Conservation (phyloP, 164 flowering plant genomes). For the Dillenia suffruticosa region DNA sequence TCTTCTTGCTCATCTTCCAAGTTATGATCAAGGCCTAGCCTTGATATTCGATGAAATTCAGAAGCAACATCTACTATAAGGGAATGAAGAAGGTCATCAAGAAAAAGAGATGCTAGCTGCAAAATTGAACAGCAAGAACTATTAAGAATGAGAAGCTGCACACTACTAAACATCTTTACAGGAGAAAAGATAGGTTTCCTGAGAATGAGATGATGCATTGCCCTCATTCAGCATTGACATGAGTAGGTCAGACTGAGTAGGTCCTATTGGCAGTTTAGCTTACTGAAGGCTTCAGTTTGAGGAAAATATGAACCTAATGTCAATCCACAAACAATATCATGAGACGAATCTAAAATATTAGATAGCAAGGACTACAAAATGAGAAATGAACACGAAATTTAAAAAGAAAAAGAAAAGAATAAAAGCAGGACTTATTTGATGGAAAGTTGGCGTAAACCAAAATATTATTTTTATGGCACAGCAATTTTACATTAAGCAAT, state of each 20-base stretch:
- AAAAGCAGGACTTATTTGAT: too few relatives aligned
- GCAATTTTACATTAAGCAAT: too few relatives aligned
- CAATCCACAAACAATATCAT: too few relatives aligned
- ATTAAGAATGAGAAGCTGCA: neutral
- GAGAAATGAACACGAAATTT: too few relatives aligned
- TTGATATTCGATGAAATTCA: neutral
- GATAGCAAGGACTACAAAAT: too few relatives aligned
- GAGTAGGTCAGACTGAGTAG: constrained; percentile 2
- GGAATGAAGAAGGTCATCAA: neutral
- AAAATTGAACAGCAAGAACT: neutral
- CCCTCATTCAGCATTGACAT: constrained; percentile 58
- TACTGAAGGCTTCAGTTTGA: constrained; percentile 2
- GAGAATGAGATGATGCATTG: constrained; percentile 35
- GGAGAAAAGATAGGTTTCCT: constrained; percentile 22
- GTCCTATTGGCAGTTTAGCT: neutral
- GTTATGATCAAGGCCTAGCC: neutral
- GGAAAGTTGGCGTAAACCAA: too few relatives aligned
- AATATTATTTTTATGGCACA: too few relatives aligned
- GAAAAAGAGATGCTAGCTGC: too few relatives aligned
- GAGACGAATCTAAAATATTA: too few relatives aligned
- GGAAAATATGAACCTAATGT: too few relatives aligned
- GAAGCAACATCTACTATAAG: neutral
- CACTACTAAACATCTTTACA: too few relatives aligned
- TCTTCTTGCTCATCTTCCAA: constrained; percentile 51
- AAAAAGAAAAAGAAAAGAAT: too few relatives aligned